Evolutionary conservation across 2,329 filamentous ascomycete species (phyloP), one percentile per base, ranked within the genome.

Genomic region (Tricladium varicosporioides): DNA sequence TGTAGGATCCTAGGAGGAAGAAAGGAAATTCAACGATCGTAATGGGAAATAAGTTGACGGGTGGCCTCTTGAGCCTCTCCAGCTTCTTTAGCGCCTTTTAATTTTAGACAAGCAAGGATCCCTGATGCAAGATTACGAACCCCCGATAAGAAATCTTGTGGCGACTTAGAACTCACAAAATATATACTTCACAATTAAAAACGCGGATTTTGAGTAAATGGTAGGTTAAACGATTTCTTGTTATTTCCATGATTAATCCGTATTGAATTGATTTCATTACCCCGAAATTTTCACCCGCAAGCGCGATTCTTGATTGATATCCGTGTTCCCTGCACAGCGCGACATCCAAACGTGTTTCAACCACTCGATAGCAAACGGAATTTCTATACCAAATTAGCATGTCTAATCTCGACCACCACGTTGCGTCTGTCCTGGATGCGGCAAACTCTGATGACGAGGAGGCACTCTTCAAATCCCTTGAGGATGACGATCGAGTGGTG

Each of bases 401-500:
- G 76, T 61, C 77, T 15, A 67, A 70, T 46, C 63, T 83, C 53
- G 80, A 83, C 66, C 65, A 76, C 46, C 75, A 76, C 59, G 80
- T 82, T 33, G 79, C 80, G 46, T 71, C 71, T 27, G 66, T 82
- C 18, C 73, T 83, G 31, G 80, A 74, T 50, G 54, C 60, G 16
- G 60, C 46, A 14, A 58, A 63, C 42, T 70, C 69, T 1, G 81
- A 83, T 60, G 79, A 82, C 60, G 82, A 84, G 71, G 81, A 84
- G 70, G 80, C 79, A 33, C 76, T 85, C 50, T 80, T 84, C 54
- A 80, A 79, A 14, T 77, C 79, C 57, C 76, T 84, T 45, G 77
- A 78, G 51, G 22, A 27, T 27, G 78, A 83, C 62, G 79, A 81
- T 57, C 71, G 72, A 7, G 76, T 77, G 5, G 67, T 84, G 32